Conservation (phyloP, 208 protist species). For the Phytomonas sp. region DNA sequence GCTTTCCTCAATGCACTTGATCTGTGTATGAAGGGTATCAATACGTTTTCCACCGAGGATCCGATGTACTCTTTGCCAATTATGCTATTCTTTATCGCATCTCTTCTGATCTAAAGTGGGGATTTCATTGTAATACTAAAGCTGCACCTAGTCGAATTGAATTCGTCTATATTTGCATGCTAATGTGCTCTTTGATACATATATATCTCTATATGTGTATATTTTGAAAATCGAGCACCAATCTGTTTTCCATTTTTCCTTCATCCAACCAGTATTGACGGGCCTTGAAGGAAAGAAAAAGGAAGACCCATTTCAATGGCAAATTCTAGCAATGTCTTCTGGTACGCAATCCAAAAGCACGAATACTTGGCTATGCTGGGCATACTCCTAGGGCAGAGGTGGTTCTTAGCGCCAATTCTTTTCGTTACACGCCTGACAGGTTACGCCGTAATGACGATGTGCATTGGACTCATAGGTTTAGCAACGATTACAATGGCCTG, state of each 20-base stretch:
- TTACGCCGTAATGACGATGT: slow-evolving; percentile 23
- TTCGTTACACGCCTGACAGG: slow-evolving; percentile 12
- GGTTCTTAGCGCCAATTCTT: slow-evolving; percentile 17
- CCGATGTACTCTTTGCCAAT: not conserved
- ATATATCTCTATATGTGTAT: not conserved
- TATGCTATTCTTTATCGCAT: not conserved
- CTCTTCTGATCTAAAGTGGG: not conserved
- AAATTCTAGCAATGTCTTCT: slow-evolving; percentile 10
- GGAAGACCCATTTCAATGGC: slow-evolving; percentile 4
- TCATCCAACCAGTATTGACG: not conserved
- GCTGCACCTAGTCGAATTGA: not conserved
- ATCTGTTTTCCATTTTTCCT: not conserved
- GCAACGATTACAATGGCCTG: slow-evolving; percentile 32
- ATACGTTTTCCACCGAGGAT: not conserved
- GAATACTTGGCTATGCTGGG: slow-evolving; percentile 18
- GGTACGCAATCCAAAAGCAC: slow-evolving; percentile 19
- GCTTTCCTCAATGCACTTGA: not conserved
- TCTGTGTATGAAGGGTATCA: not conserved
- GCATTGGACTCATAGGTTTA: slow-evolving; percentile 46
- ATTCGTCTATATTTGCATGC: not conserved
- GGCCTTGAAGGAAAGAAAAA: not conserved
- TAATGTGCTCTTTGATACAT: not conserved
- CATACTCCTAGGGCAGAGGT: slow-evolving; percentile 19
- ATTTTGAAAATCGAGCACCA: not conserved
- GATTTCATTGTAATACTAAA: not conserved